Evolutionary conservation across 345 rosid genomes (phyloP), one percentile per base, ranked within the genome.

Genomic region (Salix suchowensis): DNA sequence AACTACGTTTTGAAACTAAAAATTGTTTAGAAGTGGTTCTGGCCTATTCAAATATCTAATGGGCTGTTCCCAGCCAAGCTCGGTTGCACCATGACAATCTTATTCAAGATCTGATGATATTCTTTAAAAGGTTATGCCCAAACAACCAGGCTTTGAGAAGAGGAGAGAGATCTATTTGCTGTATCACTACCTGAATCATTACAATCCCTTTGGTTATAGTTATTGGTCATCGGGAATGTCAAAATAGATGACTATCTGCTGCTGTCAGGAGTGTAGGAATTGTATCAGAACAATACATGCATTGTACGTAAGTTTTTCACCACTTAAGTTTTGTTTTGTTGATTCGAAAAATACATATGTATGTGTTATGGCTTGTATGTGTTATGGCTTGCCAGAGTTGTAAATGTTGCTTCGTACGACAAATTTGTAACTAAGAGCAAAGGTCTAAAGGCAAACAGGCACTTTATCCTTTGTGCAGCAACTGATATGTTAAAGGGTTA

Each of bases 121-220:
- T 30, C 50, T 18, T 37, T 68, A 18, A 28, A 30, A 95, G 98
- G 96, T 90, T 83, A 91, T 93, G 86, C 97, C 97, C 1, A 89
- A 91, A 84, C 94, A 90, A 74, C 80, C 86, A 0, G 98, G 97
- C 9, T 91, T 87, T 68, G 98, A 93, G 80, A 93, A 88, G 82
- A 93, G 97, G 84, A 88, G 85, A 74, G 93, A 93, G 64, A 48
- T 93, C 6, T 96, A 93, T 67, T 44, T 90, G 90, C 61, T 95
- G 67, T 95, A 95, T 74, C 98, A 95, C 80, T 93, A 91, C 87
- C 87, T 95, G 86, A 95, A 95, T 80, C 98, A 95, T 79, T 93
- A 93, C 81, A 95, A 93, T 82, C 92, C 88, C 48, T 95, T 95
- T 73, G 99, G 98, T 68, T 93, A 94, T 1, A 91, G 98, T 7